These are phyloP conservation scores for Leptodermis oblonga DNA, from an alignment of 257 asterid species.

Conservation along the genomic window DNA sequence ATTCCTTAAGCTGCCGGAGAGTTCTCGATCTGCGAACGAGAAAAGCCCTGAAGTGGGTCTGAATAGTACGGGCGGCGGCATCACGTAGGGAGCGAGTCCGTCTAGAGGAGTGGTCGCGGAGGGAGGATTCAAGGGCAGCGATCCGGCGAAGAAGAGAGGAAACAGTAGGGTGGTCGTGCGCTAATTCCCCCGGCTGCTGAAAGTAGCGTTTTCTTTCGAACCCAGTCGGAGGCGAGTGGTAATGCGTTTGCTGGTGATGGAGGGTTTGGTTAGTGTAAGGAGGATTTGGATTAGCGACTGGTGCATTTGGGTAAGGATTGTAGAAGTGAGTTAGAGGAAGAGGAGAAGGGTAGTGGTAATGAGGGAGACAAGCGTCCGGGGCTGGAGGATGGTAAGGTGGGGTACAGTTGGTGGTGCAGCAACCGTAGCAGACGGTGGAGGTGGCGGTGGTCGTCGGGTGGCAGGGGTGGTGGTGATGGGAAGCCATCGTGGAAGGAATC, in stretches of 20 bases:
- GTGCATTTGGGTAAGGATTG: constrained; percentile 15
- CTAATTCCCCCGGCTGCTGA: constrained; percentile 21
- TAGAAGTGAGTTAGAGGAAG: constrained; percentile 28
- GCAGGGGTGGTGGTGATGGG: constrained; percentile 38
- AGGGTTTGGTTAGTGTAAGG: constrained; percentile 13
- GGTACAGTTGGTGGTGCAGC: constrained; percentile 21
- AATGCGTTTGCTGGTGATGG: constrained; percentile 2
- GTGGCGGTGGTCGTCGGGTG: constrained; percentile 24
- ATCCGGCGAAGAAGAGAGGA: constrained; percentile 75
- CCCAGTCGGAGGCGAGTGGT: constrained; percentile 19
- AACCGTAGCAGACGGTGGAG: constrained; percentile 24
- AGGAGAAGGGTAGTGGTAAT: constrained; percentile 30
- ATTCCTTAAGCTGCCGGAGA: constrained; percentile 71
- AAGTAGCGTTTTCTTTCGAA: constrained; percentile 23
- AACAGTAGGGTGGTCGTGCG: constrained; percentile 28
- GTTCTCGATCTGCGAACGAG: constrained; percentile 75
- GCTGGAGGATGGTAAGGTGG: constrained; percentile 33
- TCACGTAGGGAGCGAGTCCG: constrained; percentile 53
- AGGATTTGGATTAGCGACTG: not conserved
- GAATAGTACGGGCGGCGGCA: constrained; percentile 77
- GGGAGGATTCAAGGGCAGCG: constrained; percentile 61
- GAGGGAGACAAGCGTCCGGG: constrained; percentile 29
- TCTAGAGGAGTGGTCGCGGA: constrained; percentile 38
- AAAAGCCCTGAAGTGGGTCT: constrained; percentile 70
- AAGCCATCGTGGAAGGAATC: constrained; percentile 44